Base-by-base conservation (phyloP, 352 stramenopile species). In the Pythium volutum region DNA sequence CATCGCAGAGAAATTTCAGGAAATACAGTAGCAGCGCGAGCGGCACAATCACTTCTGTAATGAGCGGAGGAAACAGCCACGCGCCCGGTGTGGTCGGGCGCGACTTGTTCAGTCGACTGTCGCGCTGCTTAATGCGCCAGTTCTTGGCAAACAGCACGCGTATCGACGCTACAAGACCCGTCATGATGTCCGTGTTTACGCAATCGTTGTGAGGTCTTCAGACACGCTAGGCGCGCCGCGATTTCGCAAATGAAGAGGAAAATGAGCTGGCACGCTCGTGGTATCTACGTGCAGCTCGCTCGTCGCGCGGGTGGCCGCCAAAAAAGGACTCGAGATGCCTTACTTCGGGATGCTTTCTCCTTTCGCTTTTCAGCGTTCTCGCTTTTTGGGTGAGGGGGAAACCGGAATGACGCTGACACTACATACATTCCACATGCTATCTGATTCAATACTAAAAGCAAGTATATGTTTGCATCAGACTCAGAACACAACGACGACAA, bases 141-240 rank as follows among this genome's bases (percentile, higher is more conserved):
- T 89, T 88, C 70, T 91, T 93, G 79, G 80, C 88, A 43, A 91
- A 77, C 61, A 93, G 64, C 55, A 89, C 77, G 64, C 77, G 53
- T 36, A 75, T 52, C 6, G 68, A 74, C 25, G 58, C 50, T 15
- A 36, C 12, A 3, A 77, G 45, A 15, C 64, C 56, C 20, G 46
- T 51, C 64, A 75, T 68, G 41, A 31, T 27, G 11, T 43, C 36
- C 26, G 12, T 38, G 4, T 41, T 51, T 26, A 20, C 18, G 16
- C 18, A 14, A 42, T 23, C 11, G 29, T 53, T 47, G 2, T 29
- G 31, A 31, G 39, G 53, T 14, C 41, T 8, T 8, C 14, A 38
- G 26, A 11, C 16, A 45, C 53, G 53, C 41, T 43, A 34, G 1
- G 18, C 23, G 22, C 23, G 10, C n/a, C 25, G 36, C 22, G 22